Evolutionary conservation across 345 rosid genomes (phyloP).

Genomic region (Euclidium syriacum): DNA sequence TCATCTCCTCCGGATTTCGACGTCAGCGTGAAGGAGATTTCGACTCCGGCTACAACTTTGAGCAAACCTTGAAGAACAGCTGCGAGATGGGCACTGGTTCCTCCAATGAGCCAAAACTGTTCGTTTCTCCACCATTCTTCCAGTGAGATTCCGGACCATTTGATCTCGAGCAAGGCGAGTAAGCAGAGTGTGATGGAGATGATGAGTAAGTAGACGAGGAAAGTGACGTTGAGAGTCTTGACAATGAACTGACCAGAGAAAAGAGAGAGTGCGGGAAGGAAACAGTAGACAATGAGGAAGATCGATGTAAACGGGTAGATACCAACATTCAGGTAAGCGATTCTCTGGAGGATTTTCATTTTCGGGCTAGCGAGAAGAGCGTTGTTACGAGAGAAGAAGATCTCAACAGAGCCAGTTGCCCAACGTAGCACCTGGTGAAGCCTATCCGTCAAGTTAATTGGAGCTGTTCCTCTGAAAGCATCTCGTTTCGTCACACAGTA

Average conservation of each 20-base stretch:
- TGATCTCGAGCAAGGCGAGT: constrained; percentile 87
- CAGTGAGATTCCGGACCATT: constrained; percentile 90
- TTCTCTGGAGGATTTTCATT: constrained; percentile 88
- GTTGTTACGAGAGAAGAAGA: constrained; percentile 95
- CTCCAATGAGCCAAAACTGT: constrained; percentile 97
- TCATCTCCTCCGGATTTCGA: constrained; percentile 89
- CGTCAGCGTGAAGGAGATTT: constrained; percentile 87
- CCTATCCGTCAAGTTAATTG: constrained; percentile 93
- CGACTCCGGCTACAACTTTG: constrained; percentile 90
- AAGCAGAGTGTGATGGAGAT: constrained; percentile 72
- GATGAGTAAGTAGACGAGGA: constrained; percentile 73
- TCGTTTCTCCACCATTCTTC: constrained; percentile 99
- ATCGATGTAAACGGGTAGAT: constrained; percentile 95
- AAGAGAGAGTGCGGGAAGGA: constrained; percentile 91
- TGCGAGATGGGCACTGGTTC: constrained; percentile 95
- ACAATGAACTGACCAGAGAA: constrained; percentile 98
- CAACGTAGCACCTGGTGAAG: constrained; percentile 96
- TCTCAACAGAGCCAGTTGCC: constrained; percentile 99
- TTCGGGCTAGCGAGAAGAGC: constrained; percentile 79
- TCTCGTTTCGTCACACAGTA: constrained; percentile 97
- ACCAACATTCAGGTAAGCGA: constrained; percentile 91
- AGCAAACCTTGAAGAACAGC: constrained; percentile 92
- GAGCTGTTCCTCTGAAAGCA: constrained; percentile 96
- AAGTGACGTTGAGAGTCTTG: constrained; percentile 68
- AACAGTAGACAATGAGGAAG: constrained; percentile 94